Base-by-base conservation (phyloP, 2,329 filamentous ascomycete species). In the Cladosporium sp. region DNA sequence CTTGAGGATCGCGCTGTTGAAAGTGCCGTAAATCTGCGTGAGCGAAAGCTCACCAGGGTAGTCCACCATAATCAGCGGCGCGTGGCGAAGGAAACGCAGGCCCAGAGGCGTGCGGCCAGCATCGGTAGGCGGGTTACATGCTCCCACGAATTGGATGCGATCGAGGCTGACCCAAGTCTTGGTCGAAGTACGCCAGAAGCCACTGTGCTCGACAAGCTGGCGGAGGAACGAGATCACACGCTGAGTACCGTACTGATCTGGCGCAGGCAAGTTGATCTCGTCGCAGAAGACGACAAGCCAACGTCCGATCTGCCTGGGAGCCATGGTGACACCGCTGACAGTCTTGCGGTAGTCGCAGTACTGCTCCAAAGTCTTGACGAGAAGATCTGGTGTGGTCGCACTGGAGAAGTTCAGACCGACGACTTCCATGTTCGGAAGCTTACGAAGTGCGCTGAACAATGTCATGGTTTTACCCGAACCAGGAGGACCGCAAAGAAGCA, bases 401-500 rank as follows among this genome's bases (percentile, higher is more conserved):
- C 95, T 99, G 5, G 96, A 99, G 79, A 99, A 99, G 80, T 99
- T 99, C 76, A 99, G 91, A 58, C 95, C 95, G 34, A 99, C 96
- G 65, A 97, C 93, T 79, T 99, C 95, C 93, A 99, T 97, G 76
- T 97, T 97, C 3, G 94, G 94, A 65, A 99, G 84, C 79, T 99
- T 99, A 69, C 95, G 90, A 63, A 99, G 87, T 36, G 95, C 95
- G 76, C 94, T 97, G 83, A 99, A 99, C 14, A 99, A 83, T 13
- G 95, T 99, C 95, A 99, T 99, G 5, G 95, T 99, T 83, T 99
- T 99, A 84, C 95, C 95, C 60, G 95, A 99, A 82, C 95, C 95
- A 66, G 95, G 95, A 76, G 95, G 96, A 78, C 95, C 96, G 77
- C 95, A 99, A 18, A 99, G 89, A 61, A 99, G 83, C 21, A 99